Evolutionary conservation across 768 basidiomycete genomes (phyloP).

Genomic region (Termitomyces sp.): DNA sequence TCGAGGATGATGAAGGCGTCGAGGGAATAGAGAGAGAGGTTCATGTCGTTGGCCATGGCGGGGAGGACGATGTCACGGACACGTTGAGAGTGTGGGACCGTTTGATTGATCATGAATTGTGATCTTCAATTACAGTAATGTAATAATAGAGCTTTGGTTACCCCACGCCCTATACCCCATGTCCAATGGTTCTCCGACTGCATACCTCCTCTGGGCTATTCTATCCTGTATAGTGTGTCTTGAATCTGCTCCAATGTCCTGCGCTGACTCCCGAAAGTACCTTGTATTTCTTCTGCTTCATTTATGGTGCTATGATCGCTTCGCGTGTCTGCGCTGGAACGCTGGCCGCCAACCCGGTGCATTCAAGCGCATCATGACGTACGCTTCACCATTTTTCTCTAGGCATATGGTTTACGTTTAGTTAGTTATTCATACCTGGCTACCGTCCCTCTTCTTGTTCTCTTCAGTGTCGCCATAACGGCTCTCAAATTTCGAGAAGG

Average conservation of each 20-base stretch:
- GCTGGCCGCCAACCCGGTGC: constrained; percentile 75
- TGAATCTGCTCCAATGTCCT: constrained; percentile 36
- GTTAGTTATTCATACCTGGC: constrained; percentile 74
- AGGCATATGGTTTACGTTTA: neutral
- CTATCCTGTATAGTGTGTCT: constrained; percentile 57
- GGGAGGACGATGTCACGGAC: constrained; percentile 1
- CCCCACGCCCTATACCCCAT: constrained; percentile 30
- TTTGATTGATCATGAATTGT: constrained; percentile 1
- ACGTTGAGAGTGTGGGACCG: neutral
- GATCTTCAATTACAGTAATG: neutral
- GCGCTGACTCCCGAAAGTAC: constrained; percentile 36
- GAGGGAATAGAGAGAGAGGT: constrained; percentile 84
- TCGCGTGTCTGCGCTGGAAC: constrained; percentile 71
- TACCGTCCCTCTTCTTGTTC: constrained; percentile 58
- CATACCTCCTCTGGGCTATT: constrained; percentile 74
- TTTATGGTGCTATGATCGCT: constrained; percentile 77
- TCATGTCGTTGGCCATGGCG: constrained; percentile 35
- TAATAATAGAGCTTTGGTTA: neutral
- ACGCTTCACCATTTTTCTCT: constrained; percentile 20
- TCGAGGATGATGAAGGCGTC: constrained; percentile 89
- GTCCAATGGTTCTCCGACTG: constrained; percentile 69
- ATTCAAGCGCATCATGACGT: constrained; percentile 90
- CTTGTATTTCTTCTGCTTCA: constrained; percentile 62
- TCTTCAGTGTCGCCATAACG: constrained; percentile 59
- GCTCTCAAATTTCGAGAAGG: constrained; percentile 72